Base-by-base conservation (phyloP, 352 stramenopile species). In the Globisporangium megalacanthum region DNA sequence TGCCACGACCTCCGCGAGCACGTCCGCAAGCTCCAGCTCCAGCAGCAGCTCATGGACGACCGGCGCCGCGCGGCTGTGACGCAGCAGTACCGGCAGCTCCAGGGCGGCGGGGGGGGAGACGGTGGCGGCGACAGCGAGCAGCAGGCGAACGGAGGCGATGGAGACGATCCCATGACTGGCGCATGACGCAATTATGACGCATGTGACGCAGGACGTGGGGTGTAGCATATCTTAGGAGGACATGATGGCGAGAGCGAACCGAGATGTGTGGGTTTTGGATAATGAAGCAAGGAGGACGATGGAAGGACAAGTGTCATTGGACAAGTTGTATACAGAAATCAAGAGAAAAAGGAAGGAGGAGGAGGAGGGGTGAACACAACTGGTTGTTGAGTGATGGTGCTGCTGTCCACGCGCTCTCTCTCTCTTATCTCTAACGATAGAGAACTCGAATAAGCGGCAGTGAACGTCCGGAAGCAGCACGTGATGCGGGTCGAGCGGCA, bases 11-110 rank as follows among this genome's bases (percentile, higher is more conserved):
- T 99, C 56, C 82, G 95, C 36, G 92, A 99, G 75, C 83, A 97
- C 56, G 92, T 98, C 48, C 83, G 96, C 55, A 96, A 98, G 71
- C 73, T 99, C 49, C 91, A 97, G 65, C 75, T 98, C 59, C 96
- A 98, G 79, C 96, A 99, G 78, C 92, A 98, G 73, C 89, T 97
- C 52, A 98, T 99, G 92, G 96, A 98, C 70, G 96, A 99, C 69
- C 86, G 97, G 9, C 90, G 97, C 52, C 88, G 95, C 44, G 83
- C 83, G 15, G 85, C 85, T 14, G 85, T 95, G 19, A 95, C 85
- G 19, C 80, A 95, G 58, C 84, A 95, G 66, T 95, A 95, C 36
- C 82, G 81, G 2, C 81, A 93, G 60, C 80, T 91, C 75, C 80
- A 92, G 62, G 85, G 62, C 29, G 55, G 54, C 6, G 53, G 54